Percentiles rank a stretch among this genome's conserved stretches.
These are phyloP conservation scores for Spergularia marina DNA, from an alignment of 148 eudicot species.

Conservation along the genomic window DNA sequence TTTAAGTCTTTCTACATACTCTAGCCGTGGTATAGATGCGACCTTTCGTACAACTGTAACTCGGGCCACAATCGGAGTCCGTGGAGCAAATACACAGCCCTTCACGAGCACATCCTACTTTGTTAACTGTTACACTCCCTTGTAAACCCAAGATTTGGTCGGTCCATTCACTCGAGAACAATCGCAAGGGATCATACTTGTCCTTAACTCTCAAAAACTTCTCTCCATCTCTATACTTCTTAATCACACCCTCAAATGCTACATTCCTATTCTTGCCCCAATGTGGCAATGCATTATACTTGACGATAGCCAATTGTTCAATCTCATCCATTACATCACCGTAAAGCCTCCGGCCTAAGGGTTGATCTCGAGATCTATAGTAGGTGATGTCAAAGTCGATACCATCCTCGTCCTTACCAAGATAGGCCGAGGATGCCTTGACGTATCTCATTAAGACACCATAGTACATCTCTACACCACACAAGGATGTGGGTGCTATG, in stretches of 20 bases:
- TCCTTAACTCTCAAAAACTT: slow-evolving; percentile 8
- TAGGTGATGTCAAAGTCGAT: slow-evolving; percentile 13
- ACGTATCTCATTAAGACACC: slow-evolving; percentile 18
- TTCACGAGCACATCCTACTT: slow-evolving; percentile 14
- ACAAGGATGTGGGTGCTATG: neutral
- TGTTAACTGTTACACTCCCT: neutral
- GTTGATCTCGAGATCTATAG: neutral
- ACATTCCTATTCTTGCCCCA: slow-evolving; percentile 19
- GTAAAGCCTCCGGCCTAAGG: neutral
- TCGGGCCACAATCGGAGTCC: neutral
- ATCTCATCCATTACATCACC: slow-evolving; percentile 3
- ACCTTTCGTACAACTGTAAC: slow-evolving; percentile 3
- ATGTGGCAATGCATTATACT: slow-evolving; percentile 15
- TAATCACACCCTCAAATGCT: slow-evolving; percentile 5
- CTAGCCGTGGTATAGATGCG: neutral
- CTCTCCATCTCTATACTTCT: slow-evolving; percentile 5
- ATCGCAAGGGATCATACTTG: slow-evolving; percentile 11
- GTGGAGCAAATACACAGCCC: slow-evolving; percentile 9
- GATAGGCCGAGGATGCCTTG: slow-evolving; percentile 10
- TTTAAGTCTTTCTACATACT: neutral
- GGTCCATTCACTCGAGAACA: slow-evolving; percentile 20
- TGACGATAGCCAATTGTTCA: slow-evolving; percentile 13
- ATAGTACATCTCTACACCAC: neutral
- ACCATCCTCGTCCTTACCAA: slow-evolving; percentile 17
- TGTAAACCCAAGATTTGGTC: slow-evolving; percentile 11